These are phyloP conservation scores for Phylloporus rhodoxanthus DNA, from an alignment of 768 basidiomycete species.

Conservation along the genomic window DNA sequence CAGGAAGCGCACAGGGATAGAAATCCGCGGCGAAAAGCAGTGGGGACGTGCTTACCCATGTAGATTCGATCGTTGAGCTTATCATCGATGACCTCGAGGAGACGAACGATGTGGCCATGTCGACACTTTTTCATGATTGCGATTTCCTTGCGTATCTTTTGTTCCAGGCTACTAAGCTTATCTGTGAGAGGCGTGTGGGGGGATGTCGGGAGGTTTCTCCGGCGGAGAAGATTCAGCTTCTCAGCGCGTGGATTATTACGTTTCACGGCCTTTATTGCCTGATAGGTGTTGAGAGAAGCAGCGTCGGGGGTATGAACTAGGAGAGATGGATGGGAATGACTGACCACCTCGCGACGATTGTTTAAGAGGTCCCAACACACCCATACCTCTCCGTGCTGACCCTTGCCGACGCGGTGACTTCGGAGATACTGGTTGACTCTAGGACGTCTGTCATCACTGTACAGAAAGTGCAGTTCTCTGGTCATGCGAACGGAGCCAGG, in stretches of 20 bases:
- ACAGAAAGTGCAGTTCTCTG: constrained; percentile 35
- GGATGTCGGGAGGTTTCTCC: constrained; percentile 39
- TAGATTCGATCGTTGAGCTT: constrained; percentile 81
- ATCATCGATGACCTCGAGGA: constrained; percentile 95
- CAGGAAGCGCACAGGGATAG: constrained; percentile 20
- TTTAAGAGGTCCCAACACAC: constrained; percentile 52
- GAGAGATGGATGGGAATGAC: constrained; percentile 19
- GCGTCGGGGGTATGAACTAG: constrained; percentile 2
- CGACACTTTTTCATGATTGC: constrained; percentile 98
- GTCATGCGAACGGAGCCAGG: constrained; percentile 48
- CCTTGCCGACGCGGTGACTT: constrained; percentile 69
- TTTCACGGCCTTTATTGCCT: constrained; percentile 79
- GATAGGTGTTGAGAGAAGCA: constrained; percentile 8
- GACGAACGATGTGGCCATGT: constrained; percentile 82
- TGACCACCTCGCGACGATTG: constrained; percentile 45
- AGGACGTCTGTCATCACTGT: constrained; percentile 36
- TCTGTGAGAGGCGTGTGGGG: constrained; percentile 56
- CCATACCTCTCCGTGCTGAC: constrained; percentile 88
- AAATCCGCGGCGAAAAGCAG: constrained; percentile 9
- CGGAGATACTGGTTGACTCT: constrained; percentile 87
- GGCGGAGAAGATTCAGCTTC: constrained; percentile 50
- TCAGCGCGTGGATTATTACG: constrained; percentile 68
- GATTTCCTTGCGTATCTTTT: constrained; percentile 87
- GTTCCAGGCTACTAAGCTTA: constrained; percentile 64
- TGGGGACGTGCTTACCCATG: constrained; percentile 64